Conservation (phyloP, 331 rosid species). For the Spiraea crenata region DNA sequence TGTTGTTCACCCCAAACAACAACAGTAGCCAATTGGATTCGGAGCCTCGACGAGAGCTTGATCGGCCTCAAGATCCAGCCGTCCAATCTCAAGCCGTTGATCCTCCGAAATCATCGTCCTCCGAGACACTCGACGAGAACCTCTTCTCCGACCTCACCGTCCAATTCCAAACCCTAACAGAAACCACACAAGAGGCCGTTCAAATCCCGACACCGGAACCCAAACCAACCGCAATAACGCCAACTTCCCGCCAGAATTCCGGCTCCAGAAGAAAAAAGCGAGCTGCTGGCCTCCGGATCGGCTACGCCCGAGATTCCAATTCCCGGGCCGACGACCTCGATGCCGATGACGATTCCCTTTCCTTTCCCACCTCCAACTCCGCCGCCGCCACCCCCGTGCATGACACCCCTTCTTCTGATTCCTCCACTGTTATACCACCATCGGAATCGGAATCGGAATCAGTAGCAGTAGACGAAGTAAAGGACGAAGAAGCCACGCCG, state of each 20-base stretch:
- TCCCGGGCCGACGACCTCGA: neutral
- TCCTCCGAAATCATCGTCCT: constrained; percentile 10
- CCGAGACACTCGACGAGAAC: constrained; percentile 74
- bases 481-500: constrained; percentile 11
- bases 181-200: neutral
- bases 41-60: neutral
- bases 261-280: constrained; percentile 56
- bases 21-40: constrained; percentile 17
- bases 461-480: neutral
- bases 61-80: constrained; percentile 1
- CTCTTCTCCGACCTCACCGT: constrained; percentile 80
- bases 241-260: constrained; percentile 33
- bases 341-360: constrained; percentile 8
- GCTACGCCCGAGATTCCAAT: constrained; percentile 51
- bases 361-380: constrained; percentile 9
- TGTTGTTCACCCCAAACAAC: constrained; percentile 45
- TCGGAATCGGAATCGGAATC: neutral
- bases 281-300: constrained; percentile 62
- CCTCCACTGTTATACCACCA: neutral
- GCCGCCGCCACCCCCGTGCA: neutral
- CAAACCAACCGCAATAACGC: neutral
- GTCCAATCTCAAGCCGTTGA: neutral
- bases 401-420: constrained; percentile 1
- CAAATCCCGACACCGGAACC: neutral
- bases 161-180: constrained; percentile 15